A percentile compares a stretch with the other conserved stretches of the same genome.
Conservation (phyloP, 2,329 filamentous ascomycete species). For the Penicillium sp. region DNA sequence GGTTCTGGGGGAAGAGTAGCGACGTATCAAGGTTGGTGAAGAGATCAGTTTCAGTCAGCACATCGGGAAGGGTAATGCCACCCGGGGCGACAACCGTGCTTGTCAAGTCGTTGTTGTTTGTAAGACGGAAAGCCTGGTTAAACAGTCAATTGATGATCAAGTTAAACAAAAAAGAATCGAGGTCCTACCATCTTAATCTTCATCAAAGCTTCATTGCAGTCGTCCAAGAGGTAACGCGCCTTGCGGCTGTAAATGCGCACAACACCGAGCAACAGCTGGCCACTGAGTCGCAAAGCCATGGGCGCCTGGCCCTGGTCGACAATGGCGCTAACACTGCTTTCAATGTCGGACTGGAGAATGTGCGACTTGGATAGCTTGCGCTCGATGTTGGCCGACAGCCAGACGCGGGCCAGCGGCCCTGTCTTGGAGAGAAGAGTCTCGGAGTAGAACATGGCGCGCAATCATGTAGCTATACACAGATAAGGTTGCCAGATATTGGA, state of each 20-base stretch:
- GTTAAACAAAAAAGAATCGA: neutral
- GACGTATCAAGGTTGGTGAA: conserved; percentile 81
- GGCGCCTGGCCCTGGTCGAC: conserved; percentile 90
- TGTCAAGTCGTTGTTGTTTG: conserved; percentile 93
- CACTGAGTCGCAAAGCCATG: conserved; percentile 89
- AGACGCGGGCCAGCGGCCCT: conserved; percentile 93
- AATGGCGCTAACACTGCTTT: conserved; percentile 92
- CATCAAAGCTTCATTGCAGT: conserved; percentile 94
- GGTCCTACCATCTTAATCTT: conserved; percentile 92
- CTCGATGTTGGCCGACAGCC: conserved; percentile 96
- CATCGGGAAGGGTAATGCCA: conserved; percentile 84
- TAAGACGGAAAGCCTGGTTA: conserved; percentile 83
- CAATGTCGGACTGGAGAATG: conserved; percentile 89
- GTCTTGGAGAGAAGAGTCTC: conserved; percentile 95
- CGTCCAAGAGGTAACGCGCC: conserved; percentile 90
- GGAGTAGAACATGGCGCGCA: conserved; percentile 83
- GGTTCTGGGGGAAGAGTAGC: conserved; percentile 74
- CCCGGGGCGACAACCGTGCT: conserved; percentile 76
- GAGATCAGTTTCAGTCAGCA: conserved; percentile 88
- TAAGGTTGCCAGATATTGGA: conserved; percentile 36
- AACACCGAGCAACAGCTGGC: conserved; percentile 90
- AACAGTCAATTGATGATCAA: neutral
- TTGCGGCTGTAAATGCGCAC: conserved; percentile 98
- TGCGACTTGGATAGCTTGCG: conserved; percentile 97
- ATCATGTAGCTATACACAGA: conserved; percentile 13